Conservation (phyloP, 2,329 filamentous ascomycete genomes). For the Microdochium nivale region DNA sequence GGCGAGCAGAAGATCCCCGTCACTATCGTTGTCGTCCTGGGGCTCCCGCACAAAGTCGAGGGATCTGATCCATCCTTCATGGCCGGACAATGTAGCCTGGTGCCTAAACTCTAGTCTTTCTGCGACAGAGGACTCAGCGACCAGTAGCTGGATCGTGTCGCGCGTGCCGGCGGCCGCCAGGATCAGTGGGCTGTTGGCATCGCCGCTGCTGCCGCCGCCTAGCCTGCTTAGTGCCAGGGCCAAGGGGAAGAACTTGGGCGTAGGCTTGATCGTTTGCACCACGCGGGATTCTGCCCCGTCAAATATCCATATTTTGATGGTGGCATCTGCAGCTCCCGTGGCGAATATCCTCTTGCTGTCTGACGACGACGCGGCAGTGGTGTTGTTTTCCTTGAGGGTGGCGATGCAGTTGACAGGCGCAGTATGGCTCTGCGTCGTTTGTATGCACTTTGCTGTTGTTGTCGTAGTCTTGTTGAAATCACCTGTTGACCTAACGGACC, state of each 20-base stretch:
- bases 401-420: slow-evolving; percentile 66
- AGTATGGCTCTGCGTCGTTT: slow-evolving; percentile 58
- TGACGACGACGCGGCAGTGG: not conserved
- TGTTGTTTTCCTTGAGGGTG: slow-evolving; percentile 23
- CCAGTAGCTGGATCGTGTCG: slow-evolving; percentile 72
- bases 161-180: slow-evolving; percentile 83
- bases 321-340: slow-evolving; percentile 75
- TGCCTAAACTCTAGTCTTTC: slow-evolving; percentile 48
- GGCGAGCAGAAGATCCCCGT: slow-evolving; percentile 68
- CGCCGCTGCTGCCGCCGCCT: slow-evolving; percentile 31
- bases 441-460: slow-evolving; percentile 29
- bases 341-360: slow-evolving; percentile 39
- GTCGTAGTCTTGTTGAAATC: slow-evolving; percentile 14
- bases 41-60: slow-evolving; percentile 57
- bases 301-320: slow-evolving; percentile 62
- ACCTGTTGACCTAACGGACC: slow-evolving; percentile 48
- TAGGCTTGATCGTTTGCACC: slow-evolving; percentile 62
- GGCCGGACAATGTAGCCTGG: slow-evolving; percentile 72
- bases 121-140: slow-evolving; percentile 39
- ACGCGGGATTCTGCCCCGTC: slow-evolving; percentile 38
- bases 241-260: slow-evolving; percentile 75
- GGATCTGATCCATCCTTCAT: slow-evolving; percentile 91
- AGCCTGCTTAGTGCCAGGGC: slow-evolving; percentile 61
- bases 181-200: slow-evolving; percentile 38
- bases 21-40: slow-evolving; percentile 39